Base-by-base conservation (phyloP, 176 grass and related monocot species). In the Metroxylon sagu region DNA sequence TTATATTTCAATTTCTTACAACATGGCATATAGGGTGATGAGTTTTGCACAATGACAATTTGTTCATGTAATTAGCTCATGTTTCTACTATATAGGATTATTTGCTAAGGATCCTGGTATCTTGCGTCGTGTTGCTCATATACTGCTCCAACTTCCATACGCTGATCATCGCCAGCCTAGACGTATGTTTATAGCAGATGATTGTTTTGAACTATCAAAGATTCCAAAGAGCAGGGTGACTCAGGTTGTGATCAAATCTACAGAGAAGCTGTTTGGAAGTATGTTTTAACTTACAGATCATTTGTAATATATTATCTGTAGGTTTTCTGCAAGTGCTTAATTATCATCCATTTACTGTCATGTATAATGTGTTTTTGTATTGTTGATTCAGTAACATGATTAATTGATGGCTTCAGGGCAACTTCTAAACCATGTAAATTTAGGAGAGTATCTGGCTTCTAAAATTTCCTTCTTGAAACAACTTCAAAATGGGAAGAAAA, bases 211-310 rank as follows among this genome's bases (percentile, higher is more conserved):
- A 66, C 66, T 89, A 54, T 84, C 80, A 50, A 98, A 92, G 74
- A 71, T 98, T 77, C 88, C 82, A 63, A 54, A 82, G 67, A 86
- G 78, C 75, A 87, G 77, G 64, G 65, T 93, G 54, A 93, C 79
- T 74, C 84, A 89, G 76, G 88, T 93, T 67, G 72, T 98, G 49
- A 64, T 79, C 62, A 98, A 85, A 85, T 92, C 88, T 76, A 79
- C 92, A 55, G 85, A 98, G 76, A 87, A 90, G 66, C 79, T 85
- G 5, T 89, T 89, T 79, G 94, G 94, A 80, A 98, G 94, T 98
- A 98, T 49, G 85, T 73, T 19, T 77, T 67, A 67, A 48, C 50
- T 66, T 62, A 29, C 73, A 69, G 26, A 39, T 39, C 50, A 8
- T 19, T 59, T 18, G 27, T 60, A 48, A n/a, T n/a, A 43, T 43